Percentiles rank a stretch among this genome's conserved stretches.
Conservation (phyloP, 176 grass and related monocot species). For the Musa beccarii region DNA sequence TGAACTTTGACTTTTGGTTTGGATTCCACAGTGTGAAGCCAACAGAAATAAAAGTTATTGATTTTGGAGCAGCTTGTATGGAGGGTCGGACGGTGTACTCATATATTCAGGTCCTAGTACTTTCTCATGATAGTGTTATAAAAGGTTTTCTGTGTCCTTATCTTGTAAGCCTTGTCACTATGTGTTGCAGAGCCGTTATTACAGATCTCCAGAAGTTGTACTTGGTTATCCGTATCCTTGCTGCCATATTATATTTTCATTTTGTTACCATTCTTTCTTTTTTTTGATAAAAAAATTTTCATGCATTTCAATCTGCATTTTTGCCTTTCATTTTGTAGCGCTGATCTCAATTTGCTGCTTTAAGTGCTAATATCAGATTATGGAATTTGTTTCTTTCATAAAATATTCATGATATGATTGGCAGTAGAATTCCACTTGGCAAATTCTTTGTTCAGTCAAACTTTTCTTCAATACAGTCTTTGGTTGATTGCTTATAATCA, state of each 20-base stretch:
- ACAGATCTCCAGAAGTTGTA: conserved; percentile 95
- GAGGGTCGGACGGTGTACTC: conserved; percentile 91
- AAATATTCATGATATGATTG: neutral
- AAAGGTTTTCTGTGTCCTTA: conserved; percentile 2
- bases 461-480: conserved; percentile 16
- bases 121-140: neutral
- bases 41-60: conserved; percentile 96
- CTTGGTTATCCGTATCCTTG: conserved; percentile 99
- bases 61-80: conserved; percentile 99
- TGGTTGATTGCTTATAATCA: neutral
- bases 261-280: neutral
- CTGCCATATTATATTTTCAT: conserved; percentile 18
- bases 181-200: conserved; percentile 93
- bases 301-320: neutral
- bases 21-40: conserved; percentile 57
- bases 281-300: neutral
- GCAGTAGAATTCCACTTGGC: neutral
- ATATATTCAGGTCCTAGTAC: conserved; percentile 75
- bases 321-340: neutral
- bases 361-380: neutral
- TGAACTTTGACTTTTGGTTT: neutral
- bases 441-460: neutral
- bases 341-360: neutral
- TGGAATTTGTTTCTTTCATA: neutral
- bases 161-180: conserved; percentile 30